Evolutionary conservation across 352 stramenopile genomes (phyloP), one percentile per base, ranked within the genome.

Genomic region (Phytopythium sindhum): DNA sequence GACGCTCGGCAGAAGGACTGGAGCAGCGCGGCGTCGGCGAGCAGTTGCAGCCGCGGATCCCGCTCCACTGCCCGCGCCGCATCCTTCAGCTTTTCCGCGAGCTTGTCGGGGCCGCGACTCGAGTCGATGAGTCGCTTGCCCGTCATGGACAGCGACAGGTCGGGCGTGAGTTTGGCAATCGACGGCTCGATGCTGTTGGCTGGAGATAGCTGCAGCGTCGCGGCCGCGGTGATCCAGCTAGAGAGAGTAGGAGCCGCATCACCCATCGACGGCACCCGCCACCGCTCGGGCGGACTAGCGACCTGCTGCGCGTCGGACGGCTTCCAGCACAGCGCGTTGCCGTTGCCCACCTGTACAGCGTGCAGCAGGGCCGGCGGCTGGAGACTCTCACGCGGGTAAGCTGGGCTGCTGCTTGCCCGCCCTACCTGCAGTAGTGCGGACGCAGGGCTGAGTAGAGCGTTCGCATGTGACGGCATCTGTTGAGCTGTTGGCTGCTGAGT

Each of bases 11-110:
- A 84, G 44, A 92, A 81, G 6, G 78, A 89, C 54, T 92, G 81
- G 54, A 90, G 66, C 29, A 92, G 67, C 11, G 84, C 84, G 3
- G 84, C 84, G 48, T 92, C 85, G 3, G 84, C 84, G 26, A 92
- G 68, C n/a, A 92, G 74, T 62, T 91, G 80, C 24, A 93, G 68
- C 4, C 73, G 78, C 17, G 80, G 80, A 42, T 86, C 77, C 5
- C 64, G 63, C 29, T 81, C 65, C 24, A 60, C 61, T 64, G 45
- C 57, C 42, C 31, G 61, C 5, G 28, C 15, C 3, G 14, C 17
- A 28, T 39, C 48, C 48, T 39, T 37, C 23, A 21, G 1, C 48
- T 35, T 55, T 26, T 15, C 15, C 54, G 54, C 56, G 63, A 53
- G 42, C 21, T 24, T 61, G 47, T 35, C 65, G 39, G 9, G 23